Evolutionary conservation across 2,329 filamentous ascomycete genomes (phyloP).

Genomic region (Aciculosporium take): DNA sequence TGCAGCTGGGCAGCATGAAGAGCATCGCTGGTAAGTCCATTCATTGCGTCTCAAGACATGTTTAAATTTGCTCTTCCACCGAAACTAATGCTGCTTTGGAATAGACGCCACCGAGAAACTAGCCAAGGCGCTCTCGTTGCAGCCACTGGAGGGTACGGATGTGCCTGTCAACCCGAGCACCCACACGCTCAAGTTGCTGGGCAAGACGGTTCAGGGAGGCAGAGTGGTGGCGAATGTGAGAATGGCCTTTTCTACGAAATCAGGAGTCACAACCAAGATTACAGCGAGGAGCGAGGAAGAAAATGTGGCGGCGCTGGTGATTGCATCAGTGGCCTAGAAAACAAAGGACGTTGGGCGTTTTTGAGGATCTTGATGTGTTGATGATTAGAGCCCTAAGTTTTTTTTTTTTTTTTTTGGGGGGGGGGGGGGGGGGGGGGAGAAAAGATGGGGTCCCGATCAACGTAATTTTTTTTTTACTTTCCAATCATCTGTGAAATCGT

Average conservation of each 20-base stretch:
- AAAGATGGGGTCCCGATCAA: neutral
- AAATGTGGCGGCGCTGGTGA: conserved; percentile 69
- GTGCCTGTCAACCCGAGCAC: conserved; percentile 78
- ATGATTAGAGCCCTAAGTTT: conserved; percentile 14
- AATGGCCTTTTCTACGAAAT: conserved; percentile 89
- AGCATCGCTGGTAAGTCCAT: conserved; percentile 67
- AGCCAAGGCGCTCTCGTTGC: conserved; percentile 71
- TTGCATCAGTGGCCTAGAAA: conserved; percentile 66
- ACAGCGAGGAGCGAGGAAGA: conserved; percentile 85
- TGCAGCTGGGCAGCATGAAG: conserved; percentile 78
- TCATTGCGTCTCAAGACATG: neutral
- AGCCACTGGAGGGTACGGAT: conserved; percentile 88
- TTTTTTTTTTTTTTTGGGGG: neutral
- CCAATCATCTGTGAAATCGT: too few relatives aligned
- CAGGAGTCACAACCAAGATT: conserved; percentile 91
- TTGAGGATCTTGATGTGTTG: conserved; percentile 22
- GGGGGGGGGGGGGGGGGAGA: neutral
- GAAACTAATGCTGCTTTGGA: conserved; percentile 12
- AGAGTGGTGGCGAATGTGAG: conserved; percentile 75
- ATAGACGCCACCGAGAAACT: conserved; percentile 87
- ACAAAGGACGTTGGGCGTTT: conserved; percentile 18
- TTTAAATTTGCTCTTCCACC: neutral
- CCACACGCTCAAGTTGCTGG: conserved; percentile 88
- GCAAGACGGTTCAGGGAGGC: conserved; percentile 85
- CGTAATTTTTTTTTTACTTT: neutral